Evolutionary conservation across 441 rosid genomes (phyloP), one percentile per base, ranked within the genome.

Genomic region (Gossypium gossypioides): DNA sequence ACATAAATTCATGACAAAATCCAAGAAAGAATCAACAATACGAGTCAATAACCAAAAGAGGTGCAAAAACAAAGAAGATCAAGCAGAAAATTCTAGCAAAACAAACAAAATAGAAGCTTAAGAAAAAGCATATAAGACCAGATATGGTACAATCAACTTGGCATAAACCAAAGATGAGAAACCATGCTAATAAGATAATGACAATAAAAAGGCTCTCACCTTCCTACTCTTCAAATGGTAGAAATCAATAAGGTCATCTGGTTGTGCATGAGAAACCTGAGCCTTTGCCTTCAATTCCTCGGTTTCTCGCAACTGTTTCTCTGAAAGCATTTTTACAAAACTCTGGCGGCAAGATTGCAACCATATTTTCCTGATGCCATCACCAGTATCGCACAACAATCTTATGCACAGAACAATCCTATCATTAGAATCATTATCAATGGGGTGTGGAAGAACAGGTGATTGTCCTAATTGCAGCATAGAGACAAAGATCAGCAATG

Each of bases 221-320:
- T 89, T 92, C 79, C 98, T 75, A 81, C 97, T 90, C 88, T 91
- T 93, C 72, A 93, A 83, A 82, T 93, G 98, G 82, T 89, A 93
- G 85, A 91, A 93, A 72, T 90, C 89, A 58, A 93, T 89, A 46
- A 90, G 95, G 74, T 93, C 95, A 84, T 93, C 94, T 34, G 98
- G 97, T 42, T 91, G 97, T 55, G 97, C 93, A 69, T 86, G 80
- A 73, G 93, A 86, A 80, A 88, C 84, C 83, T 87, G 95, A 56
- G 97, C 95, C 82, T 89, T 91, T 66, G 95, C 93, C 80, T 91
- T 93, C 75, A 86, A 73, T 83, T 93, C 96, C 81, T 90, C 90
- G 0, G 88, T 82, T 80, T 93, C 97, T 62, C 81, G 83, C 75
- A 88, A 72, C 75, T 89, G 97, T 83, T 93, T 93, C 71, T 93